Percentiles rank a stretch among this genome's conserved stretches.
phyloP scores from a whole-genome alignment of 2,329 filamentous ascomycete species.

The Torrubiella hemipterigena region DNA sequence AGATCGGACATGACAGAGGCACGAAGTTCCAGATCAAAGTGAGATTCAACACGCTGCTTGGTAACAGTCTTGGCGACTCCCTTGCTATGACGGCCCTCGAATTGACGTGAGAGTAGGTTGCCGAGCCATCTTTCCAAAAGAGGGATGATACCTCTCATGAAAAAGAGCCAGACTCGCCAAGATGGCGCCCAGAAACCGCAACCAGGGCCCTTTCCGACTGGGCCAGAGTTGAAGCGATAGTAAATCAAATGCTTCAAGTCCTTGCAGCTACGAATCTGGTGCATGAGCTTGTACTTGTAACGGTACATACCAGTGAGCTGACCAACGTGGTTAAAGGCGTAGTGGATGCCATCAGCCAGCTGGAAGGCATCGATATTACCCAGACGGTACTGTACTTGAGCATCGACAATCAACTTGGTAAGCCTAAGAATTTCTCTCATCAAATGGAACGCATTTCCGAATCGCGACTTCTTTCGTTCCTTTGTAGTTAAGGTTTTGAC shows the following conservation, averaged over 20 bases:
- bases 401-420: constrained; percentile 96
- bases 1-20: constrained; percentile 98
- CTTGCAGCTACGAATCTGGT: constrained; percentile 98
- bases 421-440: constrained; percentile 96
- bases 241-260: constrained; percentile 98
- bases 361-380: constrained; percentile 99
- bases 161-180: constrained; percentile 98
- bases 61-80: constrained; percentile 98
- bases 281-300: constrained; percentile 99
- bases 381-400: constrained; percentile 92
- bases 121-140: constrained; percentile 94
- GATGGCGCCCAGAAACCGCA: constrained; percentile 99
- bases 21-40: constrained; percentile 93
- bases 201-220: constrained; percentile 92
- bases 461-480: constrained; percentile 97
- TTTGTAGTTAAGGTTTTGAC: constrained; percentile 98
- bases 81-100: constrained; percentile 96
- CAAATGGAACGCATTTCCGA: constrained; percentile 96
- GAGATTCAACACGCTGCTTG: constrained; percentile 96
- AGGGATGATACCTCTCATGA: constrained; percentile 97
- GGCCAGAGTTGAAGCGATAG: constrained; percentile 94
- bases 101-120: constrained; percentile 91
- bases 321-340: constrained; percentile 97
- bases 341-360: constrained; percentile 95
- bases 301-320: constrained; percentile 99